Percentiles rank a stretch among this genome's conserved stretches.
Conservation (phyloP, 371 early-diverging fungal species). For the Mortierella polycephala region DNA sequence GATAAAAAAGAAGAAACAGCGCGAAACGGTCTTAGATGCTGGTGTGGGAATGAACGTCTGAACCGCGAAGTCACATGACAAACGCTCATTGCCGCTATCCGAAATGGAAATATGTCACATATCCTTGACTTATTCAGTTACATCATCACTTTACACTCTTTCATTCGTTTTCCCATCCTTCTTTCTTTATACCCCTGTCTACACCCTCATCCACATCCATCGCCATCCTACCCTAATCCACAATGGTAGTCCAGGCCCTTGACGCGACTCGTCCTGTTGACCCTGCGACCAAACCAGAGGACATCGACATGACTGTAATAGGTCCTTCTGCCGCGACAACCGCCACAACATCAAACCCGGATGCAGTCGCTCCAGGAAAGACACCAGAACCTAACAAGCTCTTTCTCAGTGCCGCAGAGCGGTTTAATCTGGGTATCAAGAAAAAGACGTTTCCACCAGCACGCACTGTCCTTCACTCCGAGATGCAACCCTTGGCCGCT, state of each 20-base stretch:
- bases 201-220: too few relatives aligned
- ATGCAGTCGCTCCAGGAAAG: neutral
- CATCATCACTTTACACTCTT: too few relatives aligned
- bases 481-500: constrained; percentile 4
- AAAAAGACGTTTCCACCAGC: constrained; percentile 19
- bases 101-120: too few relatives aligned
- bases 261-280: constrained; percentile 8
- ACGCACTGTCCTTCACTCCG: neutral
- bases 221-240: too few relatives aligned
- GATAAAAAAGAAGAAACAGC: too few relatives aligned
- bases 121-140: too few relatives aligned
- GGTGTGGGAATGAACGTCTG: too few relatives aligned
- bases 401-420: constrained; percentile 24
- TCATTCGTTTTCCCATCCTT: too few relatives aligned
- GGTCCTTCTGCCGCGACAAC: neutral
- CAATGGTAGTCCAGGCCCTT: neutral
- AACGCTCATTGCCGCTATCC: too few relatives aligned
- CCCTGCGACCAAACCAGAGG: constrained; percentile 2
- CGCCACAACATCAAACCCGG: neutral
- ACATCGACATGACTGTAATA: neutral
- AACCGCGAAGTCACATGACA: too few relatives aligned
- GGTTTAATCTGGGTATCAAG: constrained; percentile 23
- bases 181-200: too few relatives aligned
- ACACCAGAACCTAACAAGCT: constrained; percentile 15
- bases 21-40: too few relatives aligned